These are phyloP conservation scores for Fusarium sp. DNA, from an alignment of 2,329 filamentous ascomycete species.

Conservation along the genomic window DNA sequence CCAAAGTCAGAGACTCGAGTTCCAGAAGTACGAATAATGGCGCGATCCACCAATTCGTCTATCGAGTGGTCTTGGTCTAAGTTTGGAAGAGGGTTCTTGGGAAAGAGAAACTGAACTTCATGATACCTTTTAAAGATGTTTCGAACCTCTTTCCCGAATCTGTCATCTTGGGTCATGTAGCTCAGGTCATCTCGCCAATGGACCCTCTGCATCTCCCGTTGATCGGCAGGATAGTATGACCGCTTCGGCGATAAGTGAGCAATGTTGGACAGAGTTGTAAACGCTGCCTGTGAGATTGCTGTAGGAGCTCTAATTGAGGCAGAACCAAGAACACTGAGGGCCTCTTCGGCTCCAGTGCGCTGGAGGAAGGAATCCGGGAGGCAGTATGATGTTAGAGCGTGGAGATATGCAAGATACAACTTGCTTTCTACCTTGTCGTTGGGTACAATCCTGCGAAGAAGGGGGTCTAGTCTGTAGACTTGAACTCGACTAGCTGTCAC, in stretches of 20 bases:
- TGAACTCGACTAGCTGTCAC: slow-evolving; percentile 44
- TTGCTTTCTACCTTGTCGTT: slow-evolving; percentile 62
- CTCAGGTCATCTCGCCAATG: slow-evolving; percentile 53
- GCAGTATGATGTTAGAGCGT: slow-evolving; percentile 63
- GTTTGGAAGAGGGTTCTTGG: not conserved
- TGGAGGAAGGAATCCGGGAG: slow-evolving; percentile 59
- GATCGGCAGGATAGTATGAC: slow-evolving; percentile 56
- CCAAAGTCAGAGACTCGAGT: slow-evolving; percentile 29
- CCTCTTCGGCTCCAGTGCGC: slow-evolving; percentile 64
- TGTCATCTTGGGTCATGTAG: slow-evolving; percentile 56
- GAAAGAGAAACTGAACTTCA: slow-evolving; percentile 24
- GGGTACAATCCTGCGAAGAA: slow-evolving; percentile 60
- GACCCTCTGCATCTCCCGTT: slow-evolving; percentile 57
- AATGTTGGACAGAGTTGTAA: not conserved
- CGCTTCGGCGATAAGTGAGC: slow-evolving; percentile 35
- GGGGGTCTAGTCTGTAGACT: slow-evolving; percentile 58
- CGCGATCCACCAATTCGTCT: slow-evolving; percentile 14
- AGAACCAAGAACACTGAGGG: slow-evolving; percentile 58
- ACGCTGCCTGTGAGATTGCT: not conserved
- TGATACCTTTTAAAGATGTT: not conserved
- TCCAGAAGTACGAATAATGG: slow-evolving; percentile 16
- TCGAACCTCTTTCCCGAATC: slow-evolving; percentile 42
- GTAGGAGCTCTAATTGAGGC: slow-evolving; percentile 54
- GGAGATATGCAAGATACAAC: slow-evolving; percentile 60
- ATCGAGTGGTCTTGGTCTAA: not conserved